Evolutionary conservation across 2,329 filamentous ascomycete genomes (phyloP).

Genomic region (Venturia carpophila): DNA sequence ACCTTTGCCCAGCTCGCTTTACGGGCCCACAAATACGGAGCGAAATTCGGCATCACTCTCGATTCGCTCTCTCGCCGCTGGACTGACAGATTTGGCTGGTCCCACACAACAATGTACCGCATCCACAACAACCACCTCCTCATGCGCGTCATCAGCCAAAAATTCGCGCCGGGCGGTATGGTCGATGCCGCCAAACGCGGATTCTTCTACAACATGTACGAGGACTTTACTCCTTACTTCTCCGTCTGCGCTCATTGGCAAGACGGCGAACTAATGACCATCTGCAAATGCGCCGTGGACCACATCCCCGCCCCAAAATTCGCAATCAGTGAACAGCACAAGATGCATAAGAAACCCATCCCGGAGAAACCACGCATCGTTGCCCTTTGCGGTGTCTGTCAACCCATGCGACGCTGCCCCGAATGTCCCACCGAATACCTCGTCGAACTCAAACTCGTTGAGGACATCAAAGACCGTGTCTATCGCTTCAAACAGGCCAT

Average conservation of each 20-base stretch:
- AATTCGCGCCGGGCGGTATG: slow-evolving; percentile 45
- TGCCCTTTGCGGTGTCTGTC: slow-evolving; percentile 47
- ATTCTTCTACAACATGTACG: slow-evolving; percentile 52
- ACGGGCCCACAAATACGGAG: slow-evolving; percentile 41
- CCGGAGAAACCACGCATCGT: slow-evolving; percentile 30
- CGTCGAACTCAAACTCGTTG: slow-evolving; percentile 51
- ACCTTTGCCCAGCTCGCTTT: slow-evolving; percentile 51
- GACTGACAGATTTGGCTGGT: slow-evolving; percentile 45
- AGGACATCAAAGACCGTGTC: slow-evolving; percentile 42
- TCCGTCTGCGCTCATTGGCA: slow-evolving; percentile 56
- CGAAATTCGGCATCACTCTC: slow-evolving; percentile 40
- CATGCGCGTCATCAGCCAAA: slow-evolving; percentile 49
- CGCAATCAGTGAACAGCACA: slow-evolving; percentile 37
- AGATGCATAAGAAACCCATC: slow-evolving; percentile 33
- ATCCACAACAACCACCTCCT: slow-evolving; percentile 48
- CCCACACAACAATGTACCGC: slow-evolving; percentile 47
- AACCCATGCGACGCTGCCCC: slow-evolving; percentile 53
- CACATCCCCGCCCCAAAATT: slow-evolving; percentile 46
- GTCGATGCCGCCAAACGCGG: slow-evolving; percentile 40
- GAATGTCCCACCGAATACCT: slow-evolving; percentile 57
- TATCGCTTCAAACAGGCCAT: slow-evolving; percentile 51
- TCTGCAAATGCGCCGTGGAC: slow-evolving; percentile 53
- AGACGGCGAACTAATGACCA: slow-evolving; percentile 51
- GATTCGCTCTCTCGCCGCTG: slow-evolving; percentile 46
- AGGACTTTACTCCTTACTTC: slow-evolving; percentile 47